These are phyloP conservation scores for Saccharomyces pastorianus DNA, from an alignment of 1,139 yeast genomes.

Conservation along the genomic window DNA sequence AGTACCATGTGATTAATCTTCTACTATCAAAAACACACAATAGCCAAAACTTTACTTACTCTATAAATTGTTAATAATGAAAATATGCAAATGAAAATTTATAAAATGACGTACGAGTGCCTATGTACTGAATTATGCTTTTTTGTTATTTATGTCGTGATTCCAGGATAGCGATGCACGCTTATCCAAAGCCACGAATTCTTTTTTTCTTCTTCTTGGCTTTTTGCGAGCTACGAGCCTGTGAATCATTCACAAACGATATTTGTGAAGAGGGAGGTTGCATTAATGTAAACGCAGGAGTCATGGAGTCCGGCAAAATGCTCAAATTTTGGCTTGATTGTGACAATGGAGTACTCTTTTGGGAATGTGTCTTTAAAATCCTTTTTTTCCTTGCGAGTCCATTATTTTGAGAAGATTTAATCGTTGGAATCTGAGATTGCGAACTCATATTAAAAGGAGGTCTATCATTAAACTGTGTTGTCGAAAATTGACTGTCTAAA, in stretches of 20 bases:
- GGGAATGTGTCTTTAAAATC: neutral
- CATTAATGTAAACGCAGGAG: constrained; percentile 4
- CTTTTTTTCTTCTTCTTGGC: constrained; percentile 4
- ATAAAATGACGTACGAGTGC: neutral
- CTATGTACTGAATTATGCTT: neutral
- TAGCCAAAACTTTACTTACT: too few species aligned
- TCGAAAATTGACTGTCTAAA: neutral
- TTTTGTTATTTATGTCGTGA: too few species aligned
- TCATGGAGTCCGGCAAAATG: constrained; percentile 2
- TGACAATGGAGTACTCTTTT: neutral
- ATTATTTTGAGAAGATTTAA: constrained; percentile 2
- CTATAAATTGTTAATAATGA: too few species aligned
- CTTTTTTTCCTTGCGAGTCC: neutral
- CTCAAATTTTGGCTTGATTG: neutral
- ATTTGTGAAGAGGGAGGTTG: constrained; percentile 1
- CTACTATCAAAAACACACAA: too few species aligned
- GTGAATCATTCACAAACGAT: neutral
- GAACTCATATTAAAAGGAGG: constrained; percentile 13
- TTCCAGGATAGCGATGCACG: too few species aligned
- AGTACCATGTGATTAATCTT: too few species aligned
- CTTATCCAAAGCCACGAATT: constrained; percentile 5
- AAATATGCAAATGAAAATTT: too few species aligned
- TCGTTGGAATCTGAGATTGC: constrained; percentile 5
- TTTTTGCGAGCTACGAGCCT: neutral
- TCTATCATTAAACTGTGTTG: constrained; percentile 8